Evolutionary conservation across 805 yeast species (phyloP), one percentile per base, ranked within the genome.

Genomic region (Clavispora carvajalis): DNA sequence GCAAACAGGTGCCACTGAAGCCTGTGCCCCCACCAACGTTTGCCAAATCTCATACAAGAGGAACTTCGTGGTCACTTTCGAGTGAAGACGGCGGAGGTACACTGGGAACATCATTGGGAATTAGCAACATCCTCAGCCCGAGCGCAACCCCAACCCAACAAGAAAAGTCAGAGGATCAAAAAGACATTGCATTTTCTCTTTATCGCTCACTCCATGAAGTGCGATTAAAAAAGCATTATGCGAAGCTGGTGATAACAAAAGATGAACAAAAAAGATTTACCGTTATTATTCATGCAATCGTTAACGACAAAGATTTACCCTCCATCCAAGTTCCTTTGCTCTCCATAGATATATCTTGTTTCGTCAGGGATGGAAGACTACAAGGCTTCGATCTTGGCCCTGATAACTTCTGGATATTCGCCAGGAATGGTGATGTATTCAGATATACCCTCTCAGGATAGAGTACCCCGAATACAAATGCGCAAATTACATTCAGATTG

Each of bases 351-450:
- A 48, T 68, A 23, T 59, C 67, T 4, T 39, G 52, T 22, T 57
- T 62, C 43, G 52, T 61, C 12, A 51, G 53, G 17, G 66, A 67
- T 44, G 70, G 71, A 5, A 64, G 63, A 40, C 53, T 69, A 13
- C 62, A 59, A 24, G 63, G 62, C 5, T 52, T 63, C 21, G 57
- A 61, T 35, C 41, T 65, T 10, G 67, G 59, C 31, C 43, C 49
- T 1, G 25, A 31, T 11, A 50, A 51, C 36, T 59, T 68, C 40
- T 67, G 71, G 71, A 55, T 66, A 33, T 65, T 59, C 50, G 65
- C 65, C 7, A 64, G 60, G 39, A 61, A 57, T 37, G 74, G 74
- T 3, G 74, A 69, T 49, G 54, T 68, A 4, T 66, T 68, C 48
- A 58, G 55, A 34, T 67, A 60, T 42, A 37, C 23, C 17, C 28